Conservation (phyloP, 345 rosid species). For the Citrus medica region DNA sequence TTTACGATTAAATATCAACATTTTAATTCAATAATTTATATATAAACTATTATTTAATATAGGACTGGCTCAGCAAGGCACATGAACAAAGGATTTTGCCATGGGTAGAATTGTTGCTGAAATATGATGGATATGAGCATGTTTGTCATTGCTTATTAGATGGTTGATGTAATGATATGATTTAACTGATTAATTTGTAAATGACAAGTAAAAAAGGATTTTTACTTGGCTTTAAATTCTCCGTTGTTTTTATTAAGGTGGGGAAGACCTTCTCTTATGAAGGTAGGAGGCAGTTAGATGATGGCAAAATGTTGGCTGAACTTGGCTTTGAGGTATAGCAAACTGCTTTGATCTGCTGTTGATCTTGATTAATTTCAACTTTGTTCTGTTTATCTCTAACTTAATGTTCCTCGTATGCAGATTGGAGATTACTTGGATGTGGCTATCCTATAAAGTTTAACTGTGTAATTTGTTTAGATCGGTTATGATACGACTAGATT, state of each 20-base stretch:
- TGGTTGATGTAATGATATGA: not conserved
- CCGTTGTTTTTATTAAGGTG: slow-evolving; percentile 42
- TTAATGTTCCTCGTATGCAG: slow-evolving; percentile 32
- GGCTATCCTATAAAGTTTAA: slow-evolving; percentile 47
- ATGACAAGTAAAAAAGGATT: not conserved
- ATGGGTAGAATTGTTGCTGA: not conserved
- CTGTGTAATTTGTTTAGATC: not conserved
- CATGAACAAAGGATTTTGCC: not conserved
- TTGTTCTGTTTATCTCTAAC: slow-evolving; percentile 7
- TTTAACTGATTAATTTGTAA: not conserved
- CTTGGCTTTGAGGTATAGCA: slow-evolving; percentile 69
- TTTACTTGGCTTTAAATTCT: slow-evolving; percentile 9
- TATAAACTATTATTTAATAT: too few relatives aligned
- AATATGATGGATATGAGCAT: slow-evolving; percentile 2
- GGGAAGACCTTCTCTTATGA: slow-evolving; percentile 75
- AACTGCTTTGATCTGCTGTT: not conserved
- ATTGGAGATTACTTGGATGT: slow-evolving; percentile 95
- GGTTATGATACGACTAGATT: not conserved
- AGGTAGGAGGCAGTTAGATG: slow-evolving; percentile 71
- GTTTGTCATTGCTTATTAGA: not conserved
- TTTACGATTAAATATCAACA: too few relatives aligned
- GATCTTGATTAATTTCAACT: not conserved
- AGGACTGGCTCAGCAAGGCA: not conserved
- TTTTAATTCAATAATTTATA: too few relatives aligned
- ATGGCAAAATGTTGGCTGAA: slow-evolving; percentile 64